Evolutionary conservation across 805 yeast species (phyloP).

Genomic region (Kregervanrija delftensis): DNA sequence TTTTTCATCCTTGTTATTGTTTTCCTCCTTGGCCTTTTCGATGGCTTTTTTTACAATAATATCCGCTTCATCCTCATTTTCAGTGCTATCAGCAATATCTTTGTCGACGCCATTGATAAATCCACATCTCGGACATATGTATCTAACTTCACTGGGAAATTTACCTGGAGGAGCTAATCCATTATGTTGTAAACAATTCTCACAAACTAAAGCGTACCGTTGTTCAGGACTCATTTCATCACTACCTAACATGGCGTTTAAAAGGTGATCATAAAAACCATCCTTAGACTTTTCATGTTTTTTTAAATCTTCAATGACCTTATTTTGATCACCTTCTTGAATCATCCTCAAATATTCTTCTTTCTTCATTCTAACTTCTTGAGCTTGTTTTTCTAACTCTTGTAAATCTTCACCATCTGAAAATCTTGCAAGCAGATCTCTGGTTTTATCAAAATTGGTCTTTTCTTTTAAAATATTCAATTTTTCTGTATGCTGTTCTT

Average conservation of each 20-base stretch:
- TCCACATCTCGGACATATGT: conserved; percentile 65
- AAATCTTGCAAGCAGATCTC: conserved; percentile 63
- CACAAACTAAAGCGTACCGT: conserved; percentile 69
- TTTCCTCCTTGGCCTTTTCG: no score
- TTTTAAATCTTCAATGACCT: conserved; percentile 9
- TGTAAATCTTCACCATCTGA: conserved; percentile 42
- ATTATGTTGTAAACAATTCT: conserved; percentile 59
- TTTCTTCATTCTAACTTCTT: conserved; percentile 34
- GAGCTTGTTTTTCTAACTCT: conserved; percentile 35
- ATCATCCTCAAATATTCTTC: conserved; percentile 30
- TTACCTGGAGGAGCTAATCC: conserved; percentile 76
- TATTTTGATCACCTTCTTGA: conserved; percentile 21
- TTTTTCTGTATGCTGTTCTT: conserved; percentile 31
- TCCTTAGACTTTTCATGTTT: conserved; percentile 9
- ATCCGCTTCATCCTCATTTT: background rate
- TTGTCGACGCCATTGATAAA: conserved; percentile 21
- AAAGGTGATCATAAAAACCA: conserved; percentile 28
- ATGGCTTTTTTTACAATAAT: background rate
- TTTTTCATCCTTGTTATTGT: no score
- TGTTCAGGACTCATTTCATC: conserved; percentile 55
- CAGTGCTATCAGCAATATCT: no score
- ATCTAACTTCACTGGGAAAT: conserved; percentile 42
- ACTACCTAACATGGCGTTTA: conserved; percentile 45
- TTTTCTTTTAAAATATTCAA: conserved; percentile 32
- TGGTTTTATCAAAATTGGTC: conserved; percentile 72